Percentiles rank a stretch among this genome's conserved stretches.
These are phyloP conservation scores for Citrus medica DNA, from an alignment of 345 rosid genomes.

Conservation along the genomic window DNA sequence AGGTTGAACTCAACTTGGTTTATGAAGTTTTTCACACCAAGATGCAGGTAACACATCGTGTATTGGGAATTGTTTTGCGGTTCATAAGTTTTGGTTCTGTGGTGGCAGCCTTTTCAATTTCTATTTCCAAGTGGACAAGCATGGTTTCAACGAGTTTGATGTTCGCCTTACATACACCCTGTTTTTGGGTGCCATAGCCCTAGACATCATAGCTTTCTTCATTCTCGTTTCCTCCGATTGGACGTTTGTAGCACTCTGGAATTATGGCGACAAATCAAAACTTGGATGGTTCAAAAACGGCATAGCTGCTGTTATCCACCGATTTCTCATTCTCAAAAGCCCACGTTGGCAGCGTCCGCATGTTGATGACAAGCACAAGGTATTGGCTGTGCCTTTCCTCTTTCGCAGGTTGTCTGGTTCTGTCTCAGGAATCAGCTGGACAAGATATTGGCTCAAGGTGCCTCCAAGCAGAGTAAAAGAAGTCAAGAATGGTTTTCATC, in stretches of 20 bases:
- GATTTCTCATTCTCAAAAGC: constrained; percentile 14
- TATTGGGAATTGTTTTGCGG: constrained; percentile 24
- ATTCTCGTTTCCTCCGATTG: background rate
- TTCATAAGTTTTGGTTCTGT: constrained; percentile 22
- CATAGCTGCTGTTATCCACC: background rate
- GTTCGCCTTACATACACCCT: constrained; percentile 60
- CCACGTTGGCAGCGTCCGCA: background rate
- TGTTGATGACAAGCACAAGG: background rate
- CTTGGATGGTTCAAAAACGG: background rate
- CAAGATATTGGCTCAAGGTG: no score
- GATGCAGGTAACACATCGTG: constrained; percentile 37
- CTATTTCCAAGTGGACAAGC: constrained; percentile 22
- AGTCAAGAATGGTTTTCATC: no score
- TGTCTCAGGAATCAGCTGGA: constrained; percentile 7
- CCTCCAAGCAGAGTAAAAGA: no score
- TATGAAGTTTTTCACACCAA: constrained; percentile 64
- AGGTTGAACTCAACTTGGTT: constrained; percentile 58
- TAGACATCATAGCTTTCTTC: background rate
- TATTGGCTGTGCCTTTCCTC: background rate
- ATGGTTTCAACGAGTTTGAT: constrained; percentile 30
- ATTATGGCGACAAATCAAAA: constrained; percentile 7
- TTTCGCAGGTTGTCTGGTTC: background rate
- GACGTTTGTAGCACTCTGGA: background rate
- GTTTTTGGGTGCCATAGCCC: constrained; percentile 30
- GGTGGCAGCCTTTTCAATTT: constrained; percentile 32